phyloP scores from a whole-genome alignment of 2,329 filamentous ascomycete genomes.

The Ascochyta lentis region DNA sequence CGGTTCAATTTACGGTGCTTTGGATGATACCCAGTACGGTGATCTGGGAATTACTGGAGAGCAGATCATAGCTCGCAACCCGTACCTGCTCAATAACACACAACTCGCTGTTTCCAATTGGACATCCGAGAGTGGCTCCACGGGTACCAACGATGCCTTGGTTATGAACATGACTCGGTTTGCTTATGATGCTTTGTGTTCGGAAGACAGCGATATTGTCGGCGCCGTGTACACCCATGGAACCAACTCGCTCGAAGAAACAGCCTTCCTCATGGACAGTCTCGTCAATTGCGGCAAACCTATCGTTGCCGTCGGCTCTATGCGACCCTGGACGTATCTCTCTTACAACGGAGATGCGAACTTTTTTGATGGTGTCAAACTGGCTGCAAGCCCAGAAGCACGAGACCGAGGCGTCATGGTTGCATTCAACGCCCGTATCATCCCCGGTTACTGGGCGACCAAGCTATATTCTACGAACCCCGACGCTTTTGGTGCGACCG shows the following conservation, averaged over 20 bases:
- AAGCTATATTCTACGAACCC: constrained; percentile 33
- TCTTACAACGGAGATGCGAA: constrained; percentile 37
- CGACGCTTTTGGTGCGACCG: constrained; percentile 34
- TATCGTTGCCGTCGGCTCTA: constrained; percentile 33
- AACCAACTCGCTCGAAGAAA: constrained; percentile 41
- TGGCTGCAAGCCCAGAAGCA: constrained; percentile 30
- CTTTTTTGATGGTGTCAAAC: constrained; percentile 37
- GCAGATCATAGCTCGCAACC: constrained; percentile 35
- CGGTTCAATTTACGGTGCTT: constrained; percentile 36
- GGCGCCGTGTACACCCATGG: constrained; percentile 40
- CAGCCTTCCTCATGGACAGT: constrained; percentile 36
- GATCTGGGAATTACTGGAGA: constrained; percentile 34
- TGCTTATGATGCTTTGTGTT: constrained; percentile 25
- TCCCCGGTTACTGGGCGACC: constrained; percentile 36
- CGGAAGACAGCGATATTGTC: constrained; percentile 36
- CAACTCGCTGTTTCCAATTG: constrained; percentile 40
- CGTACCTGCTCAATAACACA: constrained; percentile 37
- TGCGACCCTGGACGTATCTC: constrained; percentile 37
- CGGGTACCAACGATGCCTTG: constrained; percentile 36
- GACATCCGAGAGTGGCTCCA: constrained; percentile 29
- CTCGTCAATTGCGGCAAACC: constrained; percentile 39
- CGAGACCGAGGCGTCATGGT: constrained; percentile 35
- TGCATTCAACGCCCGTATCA: constrained; percentile 38
- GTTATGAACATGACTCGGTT: constrained; percentile 45
- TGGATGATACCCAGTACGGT: constrained; percentile 41